Base-by-base conservation (phyloP, 2,329 filamentous ascomycete species). In the Aspergillus quadricinctus region DNA sequence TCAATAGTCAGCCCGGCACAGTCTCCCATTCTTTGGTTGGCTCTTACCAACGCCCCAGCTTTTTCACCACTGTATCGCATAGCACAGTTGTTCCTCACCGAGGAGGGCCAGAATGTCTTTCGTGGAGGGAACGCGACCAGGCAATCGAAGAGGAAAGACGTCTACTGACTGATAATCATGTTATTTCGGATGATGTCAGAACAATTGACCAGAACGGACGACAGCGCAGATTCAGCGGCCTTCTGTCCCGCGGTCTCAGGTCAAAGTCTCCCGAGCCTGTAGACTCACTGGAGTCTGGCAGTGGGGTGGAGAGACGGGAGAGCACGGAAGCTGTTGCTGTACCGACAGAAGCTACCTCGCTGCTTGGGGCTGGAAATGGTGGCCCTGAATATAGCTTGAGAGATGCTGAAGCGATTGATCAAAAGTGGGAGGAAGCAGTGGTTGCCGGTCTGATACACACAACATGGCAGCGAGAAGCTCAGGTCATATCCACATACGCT, bases 401-500 rank as follows among this genome's bases (percentile, higher is more conserved):
- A 55, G 78, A 75, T 4, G 76, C 80, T 4, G 83, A 85, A 48
- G 79, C 82, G 52, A 78, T 92, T 51, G 84, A 88, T 63, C 81
- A 85, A 65, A 88, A 90, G 68, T 96, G 91, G 91, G 88, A 93
- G 60, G 88, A 92, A 59, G 93, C 92, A 0, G 89, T 97, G 10
- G 82, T 85, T 0, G 83, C 88, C 0, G 91, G 92, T 10, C 83
- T 86, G 68, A 92, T 97, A 62, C 87, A 88, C 53, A 97, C 92
- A 4, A 95, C 91, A 4, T 97, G 92, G 92, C 87, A 89, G 72
- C 85, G 92, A 60, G 93, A 97, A 78, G 81, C 88, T 45, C 92
- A 92, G 76, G 92, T 92, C 1, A 81, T 97, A 43, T 77, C 82
- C 29, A 80, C 82, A 60, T 92, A 92, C 69, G 87, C 88, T 2